Conservation (phyloP, 2,329 filamentous ascomycete species). For the Achaetomium macrosporum region DNA sequence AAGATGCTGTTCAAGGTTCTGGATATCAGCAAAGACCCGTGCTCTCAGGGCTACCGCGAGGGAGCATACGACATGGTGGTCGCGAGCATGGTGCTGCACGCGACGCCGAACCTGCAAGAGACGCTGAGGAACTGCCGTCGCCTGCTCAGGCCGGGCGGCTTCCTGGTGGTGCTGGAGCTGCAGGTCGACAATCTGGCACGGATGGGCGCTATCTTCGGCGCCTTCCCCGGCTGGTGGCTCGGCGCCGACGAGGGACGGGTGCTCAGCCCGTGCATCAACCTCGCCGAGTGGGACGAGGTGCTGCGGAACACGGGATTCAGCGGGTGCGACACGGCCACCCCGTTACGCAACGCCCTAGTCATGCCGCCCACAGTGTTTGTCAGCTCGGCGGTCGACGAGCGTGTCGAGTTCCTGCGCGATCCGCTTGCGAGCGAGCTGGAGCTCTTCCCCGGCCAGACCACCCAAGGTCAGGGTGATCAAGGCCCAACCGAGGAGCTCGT, state of each 20-base stretch:
- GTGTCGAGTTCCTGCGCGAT: conserved; percentile 19
- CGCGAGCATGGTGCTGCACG: conserved; percentile 34
- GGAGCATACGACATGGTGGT: conserved; percentile 33
- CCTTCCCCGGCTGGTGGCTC: conserved; percentile 33
- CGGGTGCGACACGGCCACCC: conserved; percentile 20
- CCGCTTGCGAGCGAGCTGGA: conserved; percentile 12
- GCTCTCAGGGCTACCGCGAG: conserved; percentile 31
- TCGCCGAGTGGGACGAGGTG: conserved; percentile 22
- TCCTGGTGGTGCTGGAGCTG: conserved; percentile 27
- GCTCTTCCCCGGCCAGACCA: not conserved
- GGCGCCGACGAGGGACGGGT: conserved; percentile 25
- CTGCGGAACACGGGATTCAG: conserved; percentile 23
- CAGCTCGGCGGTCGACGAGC: conserved; percentile 24
- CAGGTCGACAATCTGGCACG: conserved; percentile 4
- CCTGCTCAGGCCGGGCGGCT: conserved; percentile 36
- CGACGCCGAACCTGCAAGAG: conserved; percentile 26
- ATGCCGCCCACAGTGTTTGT: conserved; percentile 17
- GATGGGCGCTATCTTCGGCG: conserved; percentile 17
- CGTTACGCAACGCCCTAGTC: conserved; percentile 4
- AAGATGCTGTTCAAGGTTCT: conserved; percentile 27
- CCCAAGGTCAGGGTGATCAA: too few relatives aligned
- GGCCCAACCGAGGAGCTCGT: conserved; percentile 15
- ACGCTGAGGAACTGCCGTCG: conserved; percentile 29
- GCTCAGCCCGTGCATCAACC: conserved; percentile 7
- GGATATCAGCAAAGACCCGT: conserved; percentile 29